Conservation (phyloP, 2,329 filamentous ascomycete species). For the Penicillium sp. region DNA sequence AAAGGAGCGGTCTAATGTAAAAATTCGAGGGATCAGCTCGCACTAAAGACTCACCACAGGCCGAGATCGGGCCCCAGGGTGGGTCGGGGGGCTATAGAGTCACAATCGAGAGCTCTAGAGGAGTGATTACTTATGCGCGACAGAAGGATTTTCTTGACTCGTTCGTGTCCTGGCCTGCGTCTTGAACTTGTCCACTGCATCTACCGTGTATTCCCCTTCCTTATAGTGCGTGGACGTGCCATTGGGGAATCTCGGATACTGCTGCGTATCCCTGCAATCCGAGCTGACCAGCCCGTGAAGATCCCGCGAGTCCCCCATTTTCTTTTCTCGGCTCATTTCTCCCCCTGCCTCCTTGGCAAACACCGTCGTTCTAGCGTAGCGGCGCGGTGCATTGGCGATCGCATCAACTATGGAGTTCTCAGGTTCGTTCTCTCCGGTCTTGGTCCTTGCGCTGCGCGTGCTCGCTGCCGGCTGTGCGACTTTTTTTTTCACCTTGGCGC, state of each 20-base stretch:
- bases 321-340: not conserved
- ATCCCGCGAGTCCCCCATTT: conserved; percentile 1
- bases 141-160: too few species aligned
- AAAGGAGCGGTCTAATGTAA: too few species aligned
- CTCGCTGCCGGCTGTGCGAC: not conserved
- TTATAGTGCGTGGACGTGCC: not conserved
- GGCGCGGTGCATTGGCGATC: conserved; percentile 1
- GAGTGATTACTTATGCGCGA: too few species aligned
- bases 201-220: not conserved
- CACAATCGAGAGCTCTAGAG: too few species aligned
- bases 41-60: conserved; percentile 12
- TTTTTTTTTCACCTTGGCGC: not conserved
- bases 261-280: conserved; percentile 13
- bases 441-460: not conserved
- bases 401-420: conserved; percentile 13
- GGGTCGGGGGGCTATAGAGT: conserved; percentile 12
- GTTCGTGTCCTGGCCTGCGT: too few species aligned
- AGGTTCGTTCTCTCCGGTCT: conserved; percentile 11
- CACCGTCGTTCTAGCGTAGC: not conserved
- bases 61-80: conserved; percentile 19
- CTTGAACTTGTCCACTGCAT: not conserved
- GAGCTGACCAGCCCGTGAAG: conserved; percentile 11
- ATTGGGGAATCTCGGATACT: not conserved
- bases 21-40: conserved; percentile 4
- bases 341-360: conserved; percentile 2